Evolutionary conservation across 2,329 filamentous ascomycete species (phyloP).

Genomic region (Epichloe sibirici): DNA sequence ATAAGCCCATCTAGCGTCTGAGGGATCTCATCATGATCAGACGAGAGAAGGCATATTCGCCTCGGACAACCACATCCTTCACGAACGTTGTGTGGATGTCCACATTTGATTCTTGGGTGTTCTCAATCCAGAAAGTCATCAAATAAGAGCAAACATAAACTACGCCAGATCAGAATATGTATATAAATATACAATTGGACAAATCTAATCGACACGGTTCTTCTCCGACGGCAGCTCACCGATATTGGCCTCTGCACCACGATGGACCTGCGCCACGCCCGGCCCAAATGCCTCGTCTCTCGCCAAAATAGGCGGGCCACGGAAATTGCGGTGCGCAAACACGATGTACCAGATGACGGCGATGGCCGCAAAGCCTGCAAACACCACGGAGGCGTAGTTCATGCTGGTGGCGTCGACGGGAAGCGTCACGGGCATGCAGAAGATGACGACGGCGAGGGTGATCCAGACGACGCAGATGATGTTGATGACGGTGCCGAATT

Average conservation of each 20-base stretch:
- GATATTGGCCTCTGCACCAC: conserved; percentile 2
- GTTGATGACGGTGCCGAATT: conserved; percentile 58
- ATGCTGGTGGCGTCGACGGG: conserved; percentile 44
- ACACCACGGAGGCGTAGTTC: conserved; percentile 58
- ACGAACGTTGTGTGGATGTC: no score
- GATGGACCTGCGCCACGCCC: background rate
- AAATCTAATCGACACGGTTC: background rate
- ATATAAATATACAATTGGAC: background rate
- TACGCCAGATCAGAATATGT: no score
- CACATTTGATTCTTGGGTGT: no score
- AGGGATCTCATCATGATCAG: background rate
- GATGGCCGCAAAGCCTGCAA: conserved; percentile 48
- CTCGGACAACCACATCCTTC: no score
- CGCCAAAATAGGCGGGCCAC: conserved; percentile 34
- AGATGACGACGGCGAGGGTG: conserved; percentile 54
- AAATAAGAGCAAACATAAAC: no score
- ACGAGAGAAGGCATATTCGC: conserved; percentile 10
- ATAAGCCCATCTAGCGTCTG: no score
- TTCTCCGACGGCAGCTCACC: background rate
- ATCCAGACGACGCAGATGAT: conserved; percentile 59
- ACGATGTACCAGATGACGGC: conserved; percentile 51
- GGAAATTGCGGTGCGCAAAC: conserved; percentile 51
- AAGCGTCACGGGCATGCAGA: conserved; percentile 60
- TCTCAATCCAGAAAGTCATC: no score
- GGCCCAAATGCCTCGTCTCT: background rate